Base-by-base conservation (phyloP, 164 flowering plant species). In the Vitis amurensis region DNA sequence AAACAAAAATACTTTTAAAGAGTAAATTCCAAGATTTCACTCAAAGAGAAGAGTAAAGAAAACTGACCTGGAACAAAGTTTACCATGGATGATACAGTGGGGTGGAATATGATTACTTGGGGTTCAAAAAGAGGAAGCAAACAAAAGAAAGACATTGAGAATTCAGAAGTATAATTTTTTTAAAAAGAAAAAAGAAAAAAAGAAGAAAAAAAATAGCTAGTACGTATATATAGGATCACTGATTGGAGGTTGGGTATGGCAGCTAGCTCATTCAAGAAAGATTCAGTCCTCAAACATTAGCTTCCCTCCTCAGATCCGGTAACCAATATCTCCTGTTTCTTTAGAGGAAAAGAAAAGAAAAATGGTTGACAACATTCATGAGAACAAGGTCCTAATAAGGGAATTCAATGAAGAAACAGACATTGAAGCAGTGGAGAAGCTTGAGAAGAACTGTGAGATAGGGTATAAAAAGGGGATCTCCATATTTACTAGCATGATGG, bases 391-490 rank as follows among this genome's bases (percentile, higher is more conserved):
- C 50, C 65, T 68, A 37, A 74, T 86, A 29, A 83, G 89, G 73
- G 87, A 82, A 73, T 83, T 72, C 74, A 71, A 79, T 57, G 87
- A 80, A 74, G 80, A 77, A 10, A 81, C 71, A 72, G 89, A 86
- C 64, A 13, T 68, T n/a, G 75, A 82, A 72, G 70, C 68, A 66
- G 85, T 86, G 68, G 84, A 79, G 80, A 82, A 73, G 73, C 81
- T 86, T 27, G 89, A 86, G 80, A 82, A 68, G 73, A 65, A 69
- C 13, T 86, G 87, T 69, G 84, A 78, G 58, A 72, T 61, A 62
- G 83, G 80, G 69, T 72, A 81, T 66, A 73, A 70, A 69, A 78
- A 73, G 70, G 84, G 80, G 71, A 63, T 73, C 68, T 80, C 89
- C 68, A 76, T 78, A 66, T 77, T 73, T 67, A 76, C 78, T n/a